Conservation (phyloP, 345 rosid species). For the Cardamine resedifolia region DNA sequence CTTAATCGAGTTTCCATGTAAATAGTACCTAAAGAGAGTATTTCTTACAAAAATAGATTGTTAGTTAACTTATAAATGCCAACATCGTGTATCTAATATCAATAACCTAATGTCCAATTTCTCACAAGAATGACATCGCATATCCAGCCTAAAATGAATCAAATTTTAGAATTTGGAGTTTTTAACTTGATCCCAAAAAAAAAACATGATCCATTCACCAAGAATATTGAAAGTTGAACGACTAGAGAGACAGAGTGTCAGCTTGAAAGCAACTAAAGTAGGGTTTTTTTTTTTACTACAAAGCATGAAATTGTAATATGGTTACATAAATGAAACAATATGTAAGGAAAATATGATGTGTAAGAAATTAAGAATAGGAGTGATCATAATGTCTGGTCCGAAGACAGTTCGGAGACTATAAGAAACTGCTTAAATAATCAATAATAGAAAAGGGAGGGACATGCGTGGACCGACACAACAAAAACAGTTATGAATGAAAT, state of each 20-base stretch:
- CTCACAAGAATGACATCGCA: background rate
- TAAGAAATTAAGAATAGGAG: slow-evolving; percentile 9
- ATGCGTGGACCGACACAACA: slow-evolving; percentile 41
- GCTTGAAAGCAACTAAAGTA: slow-evolving; percentile 13
- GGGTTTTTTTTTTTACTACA: background rate
- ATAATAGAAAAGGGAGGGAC: slow-evolving; percentile 23
- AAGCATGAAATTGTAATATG: slow-evolving; percentile 15
- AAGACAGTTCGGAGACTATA: slow-evolving; percentile 30
- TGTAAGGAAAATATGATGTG: background rate
- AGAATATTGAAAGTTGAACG: background rate
- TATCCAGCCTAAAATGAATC: background rate
- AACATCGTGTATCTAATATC: background rate
- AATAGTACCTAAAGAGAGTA: no score
- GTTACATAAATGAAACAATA: background rate
- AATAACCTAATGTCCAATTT: background rate
- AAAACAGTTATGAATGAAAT: slow-evolving; percentile 38
- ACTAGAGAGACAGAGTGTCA: slow-evolving; percentile 9
- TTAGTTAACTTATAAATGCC: no score
- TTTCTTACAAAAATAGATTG: no score
- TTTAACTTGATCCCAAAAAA: slow-evolving; percentile 6
- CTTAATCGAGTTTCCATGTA: no score
- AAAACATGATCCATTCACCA: no score
- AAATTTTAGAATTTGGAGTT: background rate
- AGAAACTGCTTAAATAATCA: slow-evolving; percentile 8
- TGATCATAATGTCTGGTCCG: slow-evolving; percentile 38